phyloP scores from a whole-genome alignment of 768 basidiomycete genomes.

The Mrakia blollopis region DNA sequence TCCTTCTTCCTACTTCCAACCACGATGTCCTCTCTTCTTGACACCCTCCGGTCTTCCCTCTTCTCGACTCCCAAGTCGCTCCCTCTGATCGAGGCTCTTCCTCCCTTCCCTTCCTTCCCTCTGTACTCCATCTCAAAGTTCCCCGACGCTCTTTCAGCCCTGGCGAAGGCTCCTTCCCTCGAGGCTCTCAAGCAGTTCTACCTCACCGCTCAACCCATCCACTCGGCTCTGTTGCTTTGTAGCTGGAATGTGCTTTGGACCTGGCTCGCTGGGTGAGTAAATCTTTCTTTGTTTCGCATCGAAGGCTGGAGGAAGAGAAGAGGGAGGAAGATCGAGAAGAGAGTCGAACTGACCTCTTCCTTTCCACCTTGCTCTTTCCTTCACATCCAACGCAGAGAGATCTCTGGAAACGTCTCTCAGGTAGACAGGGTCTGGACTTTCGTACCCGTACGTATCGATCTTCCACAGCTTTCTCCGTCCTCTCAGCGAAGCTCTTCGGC shows the following conservation, averaged over 20 bases:
- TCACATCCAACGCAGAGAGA: constrained; percentile 19
- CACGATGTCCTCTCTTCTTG: not conserved
- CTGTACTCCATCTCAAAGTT: not conserved
- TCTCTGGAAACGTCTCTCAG: constrained; percentile 31
- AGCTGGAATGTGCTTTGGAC: constrained; percentile 24
- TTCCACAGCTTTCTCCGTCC: too few species aligned
- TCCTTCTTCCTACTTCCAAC: not conserved
- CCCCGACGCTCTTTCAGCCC: not conserved
- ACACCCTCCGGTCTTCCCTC: not conserved
- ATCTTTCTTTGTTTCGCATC: not conserved
- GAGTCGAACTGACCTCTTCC: not conserved
- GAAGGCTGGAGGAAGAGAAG: not conserved
- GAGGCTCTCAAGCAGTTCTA: constrained; percentile 19
- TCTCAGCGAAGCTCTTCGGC: too few species aligned
- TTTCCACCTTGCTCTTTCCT: not conserved
- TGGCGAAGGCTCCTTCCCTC: constrained; percentile 9
- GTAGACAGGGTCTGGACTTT: constrained; percentile 32
- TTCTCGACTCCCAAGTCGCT: not conserved
- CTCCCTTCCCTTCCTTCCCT: constrained; percentile 20
- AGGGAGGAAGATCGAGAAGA: not conserved
- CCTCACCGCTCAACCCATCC: not conserved
- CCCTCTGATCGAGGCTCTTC: constrained; percentile 3
- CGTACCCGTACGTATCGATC: constrained; percentile 8
- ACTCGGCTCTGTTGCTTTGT: constrained; percentile 12
- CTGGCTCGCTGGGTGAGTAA: not conserved